Evolutionary conservation across 495 filamentous ascomycete genomes (phyloP).

Genomic region (Daldinia decipiens): DNA sequence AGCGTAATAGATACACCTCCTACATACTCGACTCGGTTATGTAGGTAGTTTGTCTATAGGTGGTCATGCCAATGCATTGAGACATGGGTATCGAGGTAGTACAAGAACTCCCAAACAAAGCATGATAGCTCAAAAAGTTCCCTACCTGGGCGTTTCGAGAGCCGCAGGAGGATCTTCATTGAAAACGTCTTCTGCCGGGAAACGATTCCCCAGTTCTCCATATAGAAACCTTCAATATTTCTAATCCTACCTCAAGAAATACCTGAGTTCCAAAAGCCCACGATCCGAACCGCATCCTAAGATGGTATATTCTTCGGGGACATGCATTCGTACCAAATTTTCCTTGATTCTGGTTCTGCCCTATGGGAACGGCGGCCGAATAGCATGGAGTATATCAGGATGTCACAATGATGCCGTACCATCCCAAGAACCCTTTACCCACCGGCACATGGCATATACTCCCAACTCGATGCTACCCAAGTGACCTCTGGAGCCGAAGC

Average conservation of each 20-base stretch:
- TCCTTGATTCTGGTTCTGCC: constrained; percentile 29
- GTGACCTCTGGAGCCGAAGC: constrained; percentile 9
- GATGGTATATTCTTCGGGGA: constrained; percentile 26
- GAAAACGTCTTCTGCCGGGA: constrained; percentile 30
- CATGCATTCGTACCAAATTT: constrained; percentile 34
- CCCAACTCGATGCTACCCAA: constrained; percentile 17
- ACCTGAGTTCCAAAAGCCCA: constrained; percentile 14
- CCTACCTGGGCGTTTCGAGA: constrained; percentile 33
- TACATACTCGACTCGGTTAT: constrained; percentile 2
- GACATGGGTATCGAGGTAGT: constrained; percentile 30
- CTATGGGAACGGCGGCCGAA: constrained; percentile 27
- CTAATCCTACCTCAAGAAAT: constrained; percentile 25
- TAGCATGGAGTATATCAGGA: constrained; percentile 22
- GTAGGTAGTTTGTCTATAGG: neutral
- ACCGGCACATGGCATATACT: constrained; percentile 34
- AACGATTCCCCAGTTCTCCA: constrained; percentile 22
- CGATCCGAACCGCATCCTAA: constrained; percentile 30
- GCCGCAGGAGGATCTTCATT: constrained; percentile 34
- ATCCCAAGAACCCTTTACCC: constrained; percentile 19
- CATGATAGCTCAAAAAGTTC: constrained; percentile 13
- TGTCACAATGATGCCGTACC: constrained; percentile 28
- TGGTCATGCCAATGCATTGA: constrained; percentile 25
- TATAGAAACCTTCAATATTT: constrained; percentile 32
- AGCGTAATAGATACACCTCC: constrained; percentile 15
- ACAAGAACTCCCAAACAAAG: constrained; percentile 21